phyloP scores from a whole-genome alignment of 306 rosid species.

The Gastrolobium bilobum region DNA sequence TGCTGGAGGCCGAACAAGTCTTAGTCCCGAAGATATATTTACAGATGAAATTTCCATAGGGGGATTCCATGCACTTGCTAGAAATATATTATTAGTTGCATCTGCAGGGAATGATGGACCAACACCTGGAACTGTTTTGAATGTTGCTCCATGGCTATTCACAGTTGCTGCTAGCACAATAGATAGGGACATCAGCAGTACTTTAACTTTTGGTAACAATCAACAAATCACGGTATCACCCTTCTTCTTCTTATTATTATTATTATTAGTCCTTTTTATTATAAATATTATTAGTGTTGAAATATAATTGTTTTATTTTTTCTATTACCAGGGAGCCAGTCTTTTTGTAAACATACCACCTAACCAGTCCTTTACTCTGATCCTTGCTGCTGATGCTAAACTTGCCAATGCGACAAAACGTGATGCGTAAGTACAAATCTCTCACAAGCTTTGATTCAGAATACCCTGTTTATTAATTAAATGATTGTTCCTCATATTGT shows the following conservation, averaged over 20 bases:
- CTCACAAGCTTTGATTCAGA: neutral
- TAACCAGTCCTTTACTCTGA: conserved; percentile 46
- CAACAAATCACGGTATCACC: neutral
- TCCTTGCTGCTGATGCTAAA: conserved; percentile 51
- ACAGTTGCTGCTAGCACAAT: conserved; percentile 69
- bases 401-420: conserved; percentile 9
- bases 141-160: conserved; percentile 62
- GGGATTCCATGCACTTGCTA: neutral
- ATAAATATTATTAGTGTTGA: no score
- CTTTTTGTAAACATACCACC: conserved; percentile 14
- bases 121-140: conserved; percentile 19
- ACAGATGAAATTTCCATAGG: conserved; percentile 47
- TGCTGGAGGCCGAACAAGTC: conserved; percentile 34
- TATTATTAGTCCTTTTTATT: no score
- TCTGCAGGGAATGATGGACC: conserved; percentile 69
- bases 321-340: no score
- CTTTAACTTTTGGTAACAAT: conserved; percentile 48
- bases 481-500: neutral
- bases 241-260: no score
- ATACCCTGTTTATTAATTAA: neutral
- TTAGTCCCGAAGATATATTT: neutral
- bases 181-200: conserved; percentile 52
- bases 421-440: conserved; percentile 50
- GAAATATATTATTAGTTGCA: conserved; percentile 1
- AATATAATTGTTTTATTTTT: no score